Conservation (phyloP, 192 early-diverging fungal species). For the Backusella tarrabulga region DNA sequence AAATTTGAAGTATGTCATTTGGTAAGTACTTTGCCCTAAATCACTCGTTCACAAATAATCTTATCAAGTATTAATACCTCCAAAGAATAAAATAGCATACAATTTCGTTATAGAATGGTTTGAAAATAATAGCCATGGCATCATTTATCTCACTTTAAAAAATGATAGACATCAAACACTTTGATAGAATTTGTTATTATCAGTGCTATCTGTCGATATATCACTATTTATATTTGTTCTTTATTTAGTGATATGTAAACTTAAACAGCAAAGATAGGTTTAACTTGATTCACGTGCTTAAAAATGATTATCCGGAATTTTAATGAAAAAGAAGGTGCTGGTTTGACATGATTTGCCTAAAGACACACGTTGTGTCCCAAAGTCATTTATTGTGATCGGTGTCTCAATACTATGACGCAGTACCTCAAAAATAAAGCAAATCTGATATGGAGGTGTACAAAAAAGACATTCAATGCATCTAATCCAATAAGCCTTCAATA, state of each 20-base stretch:
- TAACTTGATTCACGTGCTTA: neutral
- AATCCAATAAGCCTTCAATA: neutral
- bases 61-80: neutral
- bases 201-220: neutral
- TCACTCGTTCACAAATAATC: neutral
- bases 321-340: neutral
- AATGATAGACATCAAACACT: neutral
- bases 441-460: neutral
- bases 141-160: neutral
- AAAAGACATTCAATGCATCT: neutral
- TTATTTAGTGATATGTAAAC: conserved; percentile 1
- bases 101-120: neutral
- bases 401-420: conserved; percentile 1
- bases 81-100: neutral
- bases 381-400: neutral
- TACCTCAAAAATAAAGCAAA: neutral
- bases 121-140: neutral
- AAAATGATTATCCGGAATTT: neutral
- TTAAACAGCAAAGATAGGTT: neutral
- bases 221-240: neutral
- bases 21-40: neutral
- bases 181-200: neutral
- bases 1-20: neutral
- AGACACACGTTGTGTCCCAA: neutral
- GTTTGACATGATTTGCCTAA: neutral